Base-by-base conservation (phyloP, 2,329 filamentous ascomycete species). In the Trichoderma simmonsii region DNA sequence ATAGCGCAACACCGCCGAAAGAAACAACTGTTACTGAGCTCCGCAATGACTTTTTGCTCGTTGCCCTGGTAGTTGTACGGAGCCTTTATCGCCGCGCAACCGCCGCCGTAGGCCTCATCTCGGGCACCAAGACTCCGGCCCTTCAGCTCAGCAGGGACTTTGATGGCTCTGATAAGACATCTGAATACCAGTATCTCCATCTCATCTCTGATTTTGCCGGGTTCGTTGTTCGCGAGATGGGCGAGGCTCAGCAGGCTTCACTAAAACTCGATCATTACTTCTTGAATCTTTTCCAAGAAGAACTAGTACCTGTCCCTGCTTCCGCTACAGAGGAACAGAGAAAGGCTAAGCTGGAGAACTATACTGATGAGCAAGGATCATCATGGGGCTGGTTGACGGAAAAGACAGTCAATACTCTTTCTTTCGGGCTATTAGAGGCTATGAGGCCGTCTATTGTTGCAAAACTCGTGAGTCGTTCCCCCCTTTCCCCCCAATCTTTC, bases 81-180 rank as follows among this genome's bases (percentile, higher is more conserved):
- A 76, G 80, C 24, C 78, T 87, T 3, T 87, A 86, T 73, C 80
- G 81, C 8, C 79, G 80, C 21, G 81, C 82, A 5, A 84, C 82
- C 1, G 80, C 78, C 48, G 66, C 74, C 7, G 74, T 79, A 28
- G 74, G 76, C 1, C 70, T 73, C 3, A 73, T 77, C 9, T 66
- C 74, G 5, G 71, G 72, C 15, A 73, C 75, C 34, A 72, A 72
- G 6, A 74, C 72, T 8, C 70, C 73, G 26, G 75, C 75, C 3
- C 77, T 83, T 21, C 74, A 72, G 12, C 74, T 84, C 12, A 81
- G 80, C 28, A 76, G 78, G 14, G 79, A 81, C 57, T 80, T 83
- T 48, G 63, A 71, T 14, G 76, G 73, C 1, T 68, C 73, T 2
- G 78, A 81, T 12, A 74, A 72, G 9, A 73, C 76, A 8, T 75